Percentiles rank a stretch among this genome's conserved stretches.
These are phyloP conservation scores for Fusarium siculi DNA, from an alignment of 2,329 filamentous ascomycete genomes.

Conservation along the genomic window DNA sequence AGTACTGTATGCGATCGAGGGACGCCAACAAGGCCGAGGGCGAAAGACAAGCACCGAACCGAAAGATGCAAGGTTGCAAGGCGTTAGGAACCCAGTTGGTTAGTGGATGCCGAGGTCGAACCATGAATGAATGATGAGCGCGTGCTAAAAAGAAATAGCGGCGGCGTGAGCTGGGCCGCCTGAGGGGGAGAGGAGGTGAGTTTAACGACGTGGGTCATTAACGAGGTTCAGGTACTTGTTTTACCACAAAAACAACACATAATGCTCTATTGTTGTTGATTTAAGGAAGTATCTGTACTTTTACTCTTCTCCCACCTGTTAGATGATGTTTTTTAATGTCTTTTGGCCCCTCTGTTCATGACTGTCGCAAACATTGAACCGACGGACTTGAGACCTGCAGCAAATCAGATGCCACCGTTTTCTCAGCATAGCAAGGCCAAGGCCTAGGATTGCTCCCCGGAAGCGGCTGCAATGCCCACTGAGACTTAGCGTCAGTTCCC, in stretches of 20 bases:
- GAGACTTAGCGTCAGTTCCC: conserved; percentile 28
- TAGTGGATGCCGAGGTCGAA: conserved; percentile 37
- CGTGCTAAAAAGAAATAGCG: conserved; percentile 15
- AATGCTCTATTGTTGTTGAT: neutral
- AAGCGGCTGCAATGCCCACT: conserved; percentile 35
- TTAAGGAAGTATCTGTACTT: neutral
- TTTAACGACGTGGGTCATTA: neutral
- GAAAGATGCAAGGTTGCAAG: neutral
- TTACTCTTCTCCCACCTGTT: neutral
- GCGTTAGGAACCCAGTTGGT: conserved; percentile 19
- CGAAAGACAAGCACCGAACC: conserved; percentile 18
- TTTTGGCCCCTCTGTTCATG: neutral
- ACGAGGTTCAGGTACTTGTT: neutral
- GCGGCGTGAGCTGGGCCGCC: conserved; percentile 11
- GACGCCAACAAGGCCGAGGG: conserved; percentile 45
- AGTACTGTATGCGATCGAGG: conserved; percentile 1
- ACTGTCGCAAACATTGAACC: conserved; percentile 8
- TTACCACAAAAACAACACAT: rapidly evolving
- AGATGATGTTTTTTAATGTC: neutral
- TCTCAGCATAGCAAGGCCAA: conserved; percentile 37
- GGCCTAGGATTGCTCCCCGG: conserved; percentile 32
- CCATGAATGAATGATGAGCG: conserved; percentile 23
- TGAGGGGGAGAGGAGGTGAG: neutral
- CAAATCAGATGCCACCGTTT: conserved; percentile 45
- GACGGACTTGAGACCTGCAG: conserved; percentile 2